phyloP scores from a whole-genome alignment of 345 rosid genomes.

The Leavenworthia alabamica region DNA sequence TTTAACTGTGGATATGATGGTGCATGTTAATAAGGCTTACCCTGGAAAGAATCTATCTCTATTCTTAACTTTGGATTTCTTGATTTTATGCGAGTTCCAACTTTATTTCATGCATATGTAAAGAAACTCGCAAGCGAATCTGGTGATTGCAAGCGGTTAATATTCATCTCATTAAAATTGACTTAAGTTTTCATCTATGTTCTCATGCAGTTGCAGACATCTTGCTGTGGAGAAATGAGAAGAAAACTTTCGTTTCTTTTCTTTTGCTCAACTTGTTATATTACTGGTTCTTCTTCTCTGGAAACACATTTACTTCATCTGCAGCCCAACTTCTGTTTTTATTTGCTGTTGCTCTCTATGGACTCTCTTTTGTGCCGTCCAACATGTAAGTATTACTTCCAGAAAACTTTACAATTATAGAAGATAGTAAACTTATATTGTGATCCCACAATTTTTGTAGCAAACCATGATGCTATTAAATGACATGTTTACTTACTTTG shows the following conservation, averaged over 20 bases:
- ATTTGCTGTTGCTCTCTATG: conserved; percentile 41
- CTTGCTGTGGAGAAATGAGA: conserved; percentile 93
- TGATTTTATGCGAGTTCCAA: neutral
- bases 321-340: conserved; percentile 59
- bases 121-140: neutral
- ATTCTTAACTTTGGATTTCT: neutral
- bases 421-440: neutral
- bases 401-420: neutral
- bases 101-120: neutral
- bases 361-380: conserved; percentile 47
- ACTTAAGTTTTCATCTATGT: conserved; percentile 14
- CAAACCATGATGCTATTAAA: neutral
- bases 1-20: neutral
- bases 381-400: conserved; percentile 48
- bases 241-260: conserved; percentile 61
- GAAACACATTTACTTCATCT: conserved; percentile 65
- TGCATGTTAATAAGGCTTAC: neutral
- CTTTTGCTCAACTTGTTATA: conserved; percentile 44
- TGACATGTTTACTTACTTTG: conserved; percentile 20
- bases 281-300: conserved; percentile 75
- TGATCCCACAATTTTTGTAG: neutral
- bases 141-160: neutral
- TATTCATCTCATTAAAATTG: neutral
- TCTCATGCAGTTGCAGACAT: conserved; percentile 66
- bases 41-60: neutral